A percentile compares a stretch with the other conserved stretches of the same genome.
Conservation (phyloP, 805 yeast species). For the Wickerhamomyces bovis region DNA sequence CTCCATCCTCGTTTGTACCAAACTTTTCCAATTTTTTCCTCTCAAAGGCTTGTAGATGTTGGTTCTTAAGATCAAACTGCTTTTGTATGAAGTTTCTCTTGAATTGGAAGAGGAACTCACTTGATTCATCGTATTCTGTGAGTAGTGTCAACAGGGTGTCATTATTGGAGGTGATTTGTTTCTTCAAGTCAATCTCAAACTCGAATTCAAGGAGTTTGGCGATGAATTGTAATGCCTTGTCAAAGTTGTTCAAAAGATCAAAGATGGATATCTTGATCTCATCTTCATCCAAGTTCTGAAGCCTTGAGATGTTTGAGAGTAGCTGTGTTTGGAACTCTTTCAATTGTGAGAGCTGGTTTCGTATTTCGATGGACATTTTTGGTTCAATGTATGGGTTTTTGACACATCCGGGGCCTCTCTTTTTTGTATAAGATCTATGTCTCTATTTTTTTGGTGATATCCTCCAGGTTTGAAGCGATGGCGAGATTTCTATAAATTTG, state of each 20-base stretch:
- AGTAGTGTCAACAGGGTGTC: neutral
- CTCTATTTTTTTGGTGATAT: neutral
- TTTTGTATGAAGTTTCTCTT: slow-evolving; percentile 12
- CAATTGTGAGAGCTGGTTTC: neutral
- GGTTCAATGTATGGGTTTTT: no score
- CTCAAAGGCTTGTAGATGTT: slow-evolving; percentile 4
- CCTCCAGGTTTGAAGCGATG: neutral
- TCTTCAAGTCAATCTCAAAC: slow-evolving; percentile 10
- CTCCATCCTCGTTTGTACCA: neutral
- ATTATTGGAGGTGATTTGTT: neutral
- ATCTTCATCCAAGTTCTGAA: slow-evolving; percentile 11
- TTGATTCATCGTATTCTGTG: slow-evolving; percentile 6
- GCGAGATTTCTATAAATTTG: neutral
- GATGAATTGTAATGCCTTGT: slow-evolving; percentile 10
- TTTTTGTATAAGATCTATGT: no score
- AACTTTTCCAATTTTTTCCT: slow-evolving; percentile 7
- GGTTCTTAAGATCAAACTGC: slow-evolving; percentile 12
- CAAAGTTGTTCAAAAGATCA: slow-evolving; percentile 11
- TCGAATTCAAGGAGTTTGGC: slow-evolving; percentile 15
- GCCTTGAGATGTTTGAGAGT: slow-evolving; percentile 5
- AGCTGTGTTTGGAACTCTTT: neutral
- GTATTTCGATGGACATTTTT: neutral
- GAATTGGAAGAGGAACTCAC: slow-evolving; percentile 15
- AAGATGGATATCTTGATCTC: slow-evolving; percentile 12
- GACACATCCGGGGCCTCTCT: no score